Evolutionary conservation across 2,329 filamentous ascomycete genomes (phyloP).

Genomic region (Knufia fluminis): DNA sequence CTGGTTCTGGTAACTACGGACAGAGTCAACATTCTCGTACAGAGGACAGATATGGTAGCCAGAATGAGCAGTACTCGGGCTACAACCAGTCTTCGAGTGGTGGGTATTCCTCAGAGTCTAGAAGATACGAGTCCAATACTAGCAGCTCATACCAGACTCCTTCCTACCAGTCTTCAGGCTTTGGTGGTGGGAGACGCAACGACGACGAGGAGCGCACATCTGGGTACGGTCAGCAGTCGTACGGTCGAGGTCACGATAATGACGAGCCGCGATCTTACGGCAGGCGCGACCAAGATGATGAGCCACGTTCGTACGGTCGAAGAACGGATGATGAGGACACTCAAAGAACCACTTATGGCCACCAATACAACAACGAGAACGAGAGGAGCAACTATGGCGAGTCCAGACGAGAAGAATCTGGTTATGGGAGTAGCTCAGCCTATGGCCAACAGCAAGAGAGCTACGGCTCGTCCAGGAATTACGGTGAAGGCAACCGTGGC

Average conservation of each 20-base stretch:
- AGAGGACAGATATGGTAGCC: conserved; percentile 13
- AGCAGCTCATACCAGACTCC: conserved; percentile 4
- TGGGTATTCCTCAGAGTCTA: conserved; percentile 15
- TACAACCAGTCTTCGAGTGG: conserved; percentile 20
- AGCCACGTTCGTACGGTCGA: conserved; percentile 10
- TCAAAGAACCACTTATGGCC: conserved; percentile 9
- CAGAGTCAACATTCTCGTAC: conserved; percentile 34
- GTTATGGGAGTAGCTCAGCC: background rate
- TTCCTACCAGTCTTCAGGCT: conserved; percentile 8
- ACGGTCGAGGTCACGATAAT: conserved; percentile 17
- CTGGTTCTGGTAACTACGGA: conserved; percentile 25
- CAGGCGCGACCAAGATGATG: conserved; percentile 18
- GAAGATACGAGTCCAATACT: conserved; percentile 8
- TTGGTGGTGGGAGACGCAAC: conserved; percentile 5
- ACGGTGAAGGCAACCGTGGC: background rate
- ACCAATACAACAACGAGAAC: conserved; percentile 4
- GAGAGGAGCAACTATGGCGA: conserved; percentile 10
- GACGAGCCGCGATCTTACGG: conserved; percentile 11
- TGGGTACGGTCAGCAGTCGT: conserved; percentile 15
- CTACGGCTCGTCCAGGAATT: conserved; percentile 3
- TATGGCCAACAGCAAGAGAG: conserved; percentile 3
- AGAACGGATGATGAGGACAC: background rate
- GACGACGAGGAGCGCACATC: conserved; percentile 17
- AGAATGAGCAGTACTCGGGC: conserved; percentile 17
- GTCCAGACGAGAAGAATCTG: conserved; percentile 6